phyloP scores from a whole-genome alignment of 2,329 filamentous ascomycete species.

The Zymoseptoria passerinii region DNA sequence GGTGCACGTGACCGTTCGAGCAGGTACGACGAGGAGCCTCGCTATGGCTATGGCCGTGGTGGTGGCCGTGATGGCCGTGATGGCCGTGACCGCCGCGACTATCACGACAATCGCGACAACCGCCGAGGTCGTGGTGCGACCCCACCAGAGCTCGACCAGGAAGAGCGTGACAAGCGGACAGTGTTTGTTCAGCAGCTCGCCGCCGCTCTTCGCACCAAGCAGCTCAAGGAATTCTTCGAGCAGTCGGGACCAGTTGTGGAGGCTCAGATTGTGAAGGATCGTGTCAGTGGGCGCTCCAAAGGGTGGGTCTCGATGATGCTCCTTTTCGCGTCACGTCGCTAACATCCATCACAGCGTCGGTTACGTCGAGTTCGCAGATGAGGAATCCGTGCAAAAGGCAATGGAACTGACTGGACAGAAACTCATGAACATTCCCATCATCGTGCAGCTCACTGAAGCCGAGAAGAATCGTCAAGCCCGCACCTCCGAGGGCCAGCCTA shows the following conservation, averaged over 20 bases:
- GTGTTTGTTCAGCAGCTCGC: conserved; percentile 98
- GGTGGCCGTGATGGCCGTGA: conserved; percentile 53
- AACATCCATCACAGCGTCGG: conserved; percentile 62
- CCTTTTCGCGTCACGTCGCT: conserved; percentile 24
- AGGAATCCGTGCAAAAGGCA: conserved; percentile 86
- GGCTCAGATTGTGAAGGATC: conserved; percentile 96
- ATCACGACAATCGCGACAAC: conserved; percentile 48
- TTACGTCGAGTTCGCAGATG: conserved; percentile 97
- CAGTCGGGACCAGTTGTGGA: conserved; percentile 91
- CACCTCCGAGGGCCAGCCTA: conserved; percentile 60
- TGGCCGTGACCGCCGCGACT: conserved; percentile 47
- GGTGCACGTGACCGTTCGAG: conserved; percentile 46
- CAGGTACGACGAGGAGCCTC: conserved; percentile 32
- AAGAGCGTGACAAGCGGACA: conserved; percentile 92
- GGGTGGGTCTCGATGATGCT: conserved; percentile 56
- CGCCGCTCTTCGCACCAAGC: conserved; percentile 81
- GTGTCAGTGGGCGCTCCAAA: conserved; percentile 93
- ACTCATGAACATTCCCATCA: conserved; percentile 96
- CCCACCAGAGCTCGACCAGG: conserved; percentile 58
- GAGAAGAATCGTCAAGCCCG: conserved; percentile 95
- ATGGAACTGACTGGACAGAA: conserved; percentile 98
- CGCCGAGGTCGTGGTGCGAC: conserved; percentile 43
- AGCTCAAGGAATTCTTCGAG: conserved; percentile 91
- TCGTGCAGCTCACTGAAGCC: conserved; percentile 95
- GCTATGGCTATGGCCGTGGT: conserved; percentile 20